Conservation (phyloP, 2,329 filamentous ascomycete genomes). For the Fusarium sp. region DNA sequence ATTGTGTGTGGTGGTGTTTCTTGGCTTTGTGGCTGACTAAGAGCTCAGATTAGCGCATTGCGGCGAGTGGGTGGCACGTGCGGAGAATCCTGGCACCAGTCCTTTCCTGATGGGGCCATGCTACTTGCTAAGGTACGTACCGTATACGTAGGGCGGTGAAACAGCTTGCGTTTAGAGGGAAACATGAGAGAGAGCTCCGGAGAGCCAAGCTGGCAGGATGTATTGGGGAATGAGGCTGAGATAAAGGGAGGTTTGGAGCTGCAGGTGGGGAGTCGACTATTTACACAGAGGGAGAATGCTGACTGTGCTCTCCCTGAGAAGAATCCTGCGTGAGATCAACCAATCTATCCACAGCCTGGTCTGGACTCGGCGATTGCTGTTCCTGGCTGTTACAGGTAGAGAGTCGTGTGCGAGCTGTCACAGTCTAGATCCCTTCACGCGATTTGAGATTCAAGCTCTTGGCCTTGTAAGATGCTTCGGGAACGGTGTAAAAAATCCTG, state of each 20-base stretch:
- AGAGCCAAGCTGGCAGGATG: neutral
- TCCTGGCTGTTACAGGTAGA: constrained; percentile 1
- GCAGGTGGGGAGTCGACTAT: neutral
- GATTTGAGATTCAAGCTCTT: neutral
- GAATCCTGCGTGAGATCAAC: neutral
- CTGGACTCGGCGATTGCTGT: constrained; percentile 1
- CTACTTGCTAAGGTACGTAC: neutral
- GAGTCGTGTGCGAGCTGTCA: constrained; percentile 5
- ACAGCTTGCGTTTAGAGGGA: neutral
- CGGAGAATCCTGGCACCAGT: constrained; percentile 28
- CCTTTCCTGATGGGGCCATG: constrained; percentile 12
- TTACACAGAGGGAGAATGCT: neutral
- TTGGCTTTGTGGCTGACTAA: constrained; percentile 33
- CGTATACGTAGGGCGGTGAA: constrained; percentile 19
- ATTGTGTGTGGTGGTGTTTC: constrained; percentile 29
- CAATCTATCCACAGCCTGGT: neutral
- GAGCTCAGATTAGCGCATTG: constrained; percentile 11
- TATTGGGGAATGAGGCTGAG: neutral
- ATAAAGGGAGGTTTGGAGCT: neutral
- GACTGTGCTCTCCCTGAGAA: neutral
- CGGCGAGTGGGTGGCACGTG: constrained; percentile 22
- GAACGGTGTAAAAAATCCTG: neutral
- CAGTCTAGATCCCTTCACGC: constrained; percentile 11
- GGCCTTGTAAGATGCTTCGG: neutral
- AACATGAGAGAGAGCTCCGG: neutral